Percentiles rank a stretch among this genome's conserved stretches.
Evolutionary conservation across 768 basidiomycete species (phyloP).

Genomic region (Pholiota molesta): DNA sequence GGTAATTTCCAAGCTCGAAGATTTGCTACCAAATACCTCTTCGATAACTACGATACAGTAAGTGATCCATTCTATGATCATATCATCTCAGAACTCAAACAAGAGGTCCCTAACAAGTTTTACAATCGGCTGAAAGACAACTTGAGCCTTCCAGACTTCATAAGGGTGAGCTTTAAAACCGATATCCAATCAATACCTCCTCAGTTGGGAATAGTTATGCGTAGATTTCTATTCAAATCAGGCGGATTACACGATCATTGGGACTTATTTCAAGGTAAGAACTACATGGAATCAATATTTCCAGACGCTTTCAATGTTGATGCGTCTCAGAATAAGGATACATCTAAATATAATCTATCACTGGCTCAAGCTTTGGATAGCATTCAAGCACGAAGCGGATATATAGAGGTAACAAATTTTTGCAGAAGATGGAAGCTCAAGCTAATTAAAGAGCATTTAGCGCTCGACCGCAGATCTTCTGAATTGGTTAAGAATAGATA

Average conservation of each 20-base stretch:
- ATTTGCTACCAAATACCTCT: slow-evolving; percentile 59
- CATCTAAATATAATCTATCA: slow-evolving; percentile 2
- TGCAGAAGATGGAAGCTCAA: background rate
- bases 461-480: background rate
- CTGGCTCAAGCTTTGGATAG: slow-evolving; percentile 1
- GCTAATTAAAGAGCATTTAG: background rate
- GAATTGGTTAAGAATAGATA: background rate
- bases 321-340: background rate
- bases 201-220: background rate
- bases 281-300: background rate
- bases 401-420: background rate
- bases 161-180: no score
- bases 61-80: slow-evolving; percentile 21
- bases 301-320: background rate
- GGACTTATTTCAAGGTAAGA: background rate
- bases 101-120: no score
- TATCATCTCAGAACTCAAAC: no score
- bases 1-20: slow-evolving; percentile 57
- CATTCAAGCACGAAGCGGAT: background rate
- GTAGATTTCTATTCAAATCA: background rate
- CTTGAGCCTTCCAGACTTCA: no score
- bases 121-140: no score
- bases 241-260: background rate
- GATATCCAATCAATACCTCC: no score
- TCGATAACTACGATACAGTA: slow-evolving; percentile 65